Evolutionary conservation across 1,284 basidiomycete species (phyloP).

Genomic region (Ganoderma lucidum): DNA sequence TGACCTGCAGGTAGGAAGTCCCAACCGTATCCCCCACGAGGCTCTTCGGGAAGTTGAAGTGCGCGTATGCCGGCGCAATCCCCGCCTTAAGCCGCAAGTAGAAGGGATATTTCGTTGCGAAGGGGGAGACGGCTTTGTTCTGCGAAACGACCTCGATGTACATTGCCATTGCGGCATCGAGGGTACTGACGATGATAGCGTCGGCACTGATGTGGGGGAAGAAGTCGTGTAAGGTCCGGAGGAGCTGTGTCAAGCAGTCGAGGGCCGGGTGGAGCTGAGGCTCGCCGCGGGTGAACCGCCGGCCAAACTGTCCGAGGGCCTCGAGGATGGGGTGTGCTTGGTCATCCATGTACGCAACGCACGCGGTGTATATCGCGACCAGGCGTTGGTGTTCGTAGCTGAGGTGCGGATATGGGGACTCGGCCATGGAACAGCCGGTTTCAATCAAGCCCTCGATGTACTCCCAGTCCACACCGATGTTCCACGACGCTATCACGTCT

Average conservation of each 20-base stretch:
- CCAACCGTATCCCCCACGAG: constrained; percentile 21
- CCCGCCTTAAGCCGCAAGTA: constrained; percentile 25
- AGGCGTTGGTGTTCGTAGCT: constrained; percentile 22
- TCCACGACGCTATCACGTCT: constrained; percentile 24
- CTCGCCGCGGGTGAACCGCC: constrained; percentile 17
- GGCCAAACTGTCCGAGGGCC: constrained; percentile 19
- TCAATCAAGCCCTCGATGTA: constrained; percentile 12
- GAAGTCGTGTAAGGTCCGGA: constrained; percentile 23
- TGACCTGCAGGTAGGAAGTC: constrained; percentile 24
- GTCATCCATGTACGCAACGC: constrained; percentile 27
- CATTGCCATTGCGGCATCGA: constrained; percentile 25
- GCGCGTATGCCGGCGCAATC: constrained; percentile 25
- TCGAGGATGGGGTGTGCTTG: constrained; percentile 20
- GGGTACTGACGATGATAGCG: constrained; percentile 26
- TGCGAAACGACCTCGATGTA: constrained; percentile 23
- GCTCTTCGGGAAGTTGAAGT: constrained; percentile 24
- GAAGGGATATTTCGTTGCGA: constrained; percentile 26
- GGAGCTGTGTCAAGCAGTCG: constrained; percentile 17
- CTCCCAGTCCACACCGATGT: constrained; percentile 11
- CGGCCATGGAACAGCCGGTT: constrained; percentile 18
- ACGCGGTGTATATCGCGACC: constrained; percentile 27
- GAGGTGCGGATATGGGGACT: constrained; percentile 25
- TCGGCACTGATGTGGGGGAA: constrained; percentile 23
- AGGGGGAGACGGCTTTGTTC: constrained; percentile 16
- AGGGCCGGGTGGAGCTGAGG: constrained; percentile 18